phyloP scores from a whole-genome alignment of 345 rosid genomes.

The Melaleuca alternifolia region DNA sequence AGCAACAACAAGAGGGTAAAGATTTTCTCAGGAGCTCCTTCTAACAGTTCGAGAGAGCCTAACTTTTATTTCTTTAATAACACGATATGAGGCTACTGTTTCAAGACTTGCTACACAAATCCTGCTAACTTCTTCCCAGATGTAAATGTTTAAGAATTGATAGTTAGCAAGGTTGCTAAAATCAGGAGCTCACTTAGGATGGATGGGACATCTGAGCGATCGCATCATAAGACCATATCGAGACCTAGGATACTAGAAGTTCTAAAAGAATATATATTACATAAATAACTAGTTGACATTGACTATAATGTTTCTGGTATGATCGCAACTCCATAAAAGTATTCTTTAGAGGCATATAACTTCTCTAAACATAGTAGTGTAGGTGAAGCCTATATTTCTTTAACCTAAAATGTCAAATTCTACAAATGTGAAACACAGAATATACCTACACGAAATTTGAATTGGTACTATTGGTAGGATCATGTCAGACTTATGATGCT shows the following conservation, averaged over 20 bases:
- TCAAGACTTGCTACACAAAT: background rate
- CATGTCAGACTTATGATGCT: background rate
- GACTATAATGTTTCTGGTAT: background rate
- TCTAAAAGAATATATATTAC: background rate
- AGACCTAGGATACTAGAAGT: background rate
- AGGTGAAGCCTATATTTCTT: background rate
- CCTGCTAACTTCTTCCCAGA: background rate
- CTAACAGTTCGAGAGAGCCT: background rate
- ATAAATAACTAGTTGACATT: background rate
- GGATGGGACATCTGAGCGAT: background rate
- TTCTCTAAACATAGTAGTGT: background rate
- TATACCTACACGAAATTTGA: background rate
- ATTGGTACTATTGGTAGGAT: background rate
- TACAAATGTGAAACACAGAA: background rate
- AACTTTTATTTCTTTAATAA: background rate
- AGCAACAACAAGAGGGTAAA: background rate
- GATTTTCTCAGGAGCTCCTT: background rate
- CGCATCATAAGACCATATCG: background rate
- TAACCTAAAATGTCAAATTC: background rate
- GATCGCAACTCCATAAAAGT: background rate
- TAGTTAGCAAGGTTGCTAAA: background rate
- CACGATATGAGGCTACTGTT: background rate
- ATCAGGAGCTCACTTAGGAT: background rate
- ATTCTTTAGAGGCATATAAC: background rate
- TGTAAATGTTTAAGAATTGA: background rate